These are phyloP conservation scores for Penicillium chermesinum DNA, from an alignment of 495 filamentous ascomycete species.

Conservation along the genomic window DNA sequence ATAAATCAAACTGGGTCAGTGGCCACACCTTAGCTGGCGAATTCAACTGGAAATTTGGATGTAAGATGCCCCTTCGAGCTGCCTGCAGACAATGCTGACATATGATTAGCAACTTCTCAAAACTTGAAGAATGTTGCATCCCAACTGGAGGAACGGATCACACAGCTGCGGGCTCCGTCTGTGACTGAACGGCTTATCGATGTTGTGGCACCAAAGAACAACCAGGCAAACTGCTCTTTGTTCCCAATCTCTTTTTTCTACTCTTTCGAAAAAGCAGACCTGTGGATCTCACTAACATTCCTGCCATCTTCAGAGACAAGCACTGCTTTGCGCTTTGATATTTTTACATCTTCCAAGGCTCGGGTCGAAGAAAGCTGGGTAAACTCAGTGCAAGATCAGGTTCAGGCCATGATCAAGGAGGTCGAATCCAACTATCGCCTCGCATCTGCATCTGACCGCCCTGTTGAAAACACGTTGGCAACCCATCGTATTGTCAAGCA, in stretches of 20 bases:
- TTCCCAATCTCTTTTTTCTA: conserved; percentile 16
- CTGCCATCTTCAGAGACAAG: conserved; percentile 16
- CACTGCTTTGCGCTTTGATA: conserved; percentile 20
- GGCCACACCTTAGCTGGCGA: conserved; percentile 33
- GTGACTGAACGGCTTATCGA: conserved; percentile 4
- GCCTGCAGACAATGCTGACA: background rate
- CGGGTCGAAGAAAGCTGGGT: background rate
- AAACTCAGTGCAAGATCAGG: background rate
- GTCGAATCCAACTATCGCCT: conserved; percentile 9
- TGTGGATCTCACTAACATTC: conserved; percentile 15
- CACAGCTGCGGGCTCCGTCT: conserved; percentile 2
- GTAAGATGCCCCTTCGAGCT: conserved; percentile 11
- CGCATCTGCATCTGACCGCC: background rate
- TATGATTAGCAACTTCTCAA: conserved; percentile 2
- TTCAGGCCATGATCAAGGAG: background rate
- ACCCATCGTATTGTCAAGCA: conserved; percentile 12
- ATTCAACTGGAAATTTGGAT: conserved; percentile 45
- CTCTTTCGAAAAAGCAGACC: conserved; percentile 10
- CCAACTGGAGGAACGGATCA: conserved; percentile 5
- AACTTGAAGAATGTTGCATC: background rate
- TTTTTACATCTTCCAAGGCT: conserved; percentile 7
- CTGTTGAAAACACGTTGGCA: conserved; percentile 1
- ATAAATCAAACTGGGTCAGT: conserved; percentile 22
- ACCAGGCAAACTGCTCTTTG: conserved; percentile 2
- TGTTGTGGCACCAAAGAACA: background rate